A percentile compares a stretch with the other conserved stretches of the same genome.
Evolutionary conservation across 352 stramenopile species (phyloP).

Genomic region (Pythium biforme): DNA sequence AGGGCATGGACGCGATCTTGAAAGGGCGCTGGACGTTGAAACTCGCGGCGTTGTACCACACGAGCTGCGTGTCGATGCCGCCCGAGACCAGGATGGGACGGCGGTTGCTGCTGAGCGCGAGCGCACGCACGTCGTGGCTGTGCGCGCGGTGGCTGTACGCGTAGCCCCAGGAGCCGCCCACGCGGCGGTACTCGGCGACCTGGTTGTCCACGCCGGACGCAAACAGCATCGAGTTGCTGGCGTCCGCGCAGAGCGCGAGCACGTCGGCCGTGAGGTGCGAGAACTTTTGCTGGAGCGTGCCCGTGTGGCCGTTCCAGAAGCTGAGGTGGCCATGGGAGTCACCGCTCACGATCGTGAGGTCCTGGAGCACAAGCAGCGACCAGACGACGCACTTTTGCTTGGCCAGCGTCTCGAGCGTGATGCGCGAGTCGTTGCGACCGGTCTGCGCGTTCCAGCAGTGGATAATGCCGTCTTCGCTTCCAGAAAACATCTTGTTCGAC

Average conservation of each 20-base stretch:
- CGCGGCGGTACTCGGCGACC: conserved; percentile 82
- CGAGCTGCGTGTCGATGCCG: conserved; percentile 93
- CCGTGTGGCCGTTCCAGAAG: conserved; percentile 91
- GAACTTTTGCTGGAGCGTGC: conserved; percentile 92
- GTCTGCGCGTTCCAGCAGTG: conserved; percentile 82
- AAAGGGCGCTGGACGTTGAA: conserved; percentile 85
- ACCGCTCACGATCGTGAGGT: conserved; percentile 91
- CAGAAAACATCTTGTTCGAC: conserved; percentile 82
- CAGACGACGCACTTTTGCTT: conserved; percentile 87
- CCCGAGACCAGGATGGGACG: conserved; percentile 85
- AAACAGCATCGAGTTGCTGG: conserved; percentile 88
- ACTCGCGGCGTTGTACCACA: conserved; percentile 83
- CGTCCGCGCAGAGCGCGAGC: conserved; percentile 80
- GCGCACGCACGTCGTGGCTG: conserved; percentile 87
- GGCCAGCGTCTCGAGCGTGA: conserved; percentile 78
- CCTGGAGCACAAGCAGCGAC: conserved; percentile 86
- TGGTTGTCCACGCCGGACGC: conserved; percentile 93
- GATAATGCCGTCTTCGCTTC: conserved; percentile 83
- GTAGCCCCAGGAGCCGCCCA: conserved; percentile 66
- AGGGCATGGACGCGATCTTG: conserved; percentile 90
- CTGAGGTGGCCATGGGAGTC: conserved; percentile 93
- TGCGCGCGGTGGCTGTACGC: conserved; percentile 88
- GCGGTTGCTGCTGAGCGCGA: conserved; percentile 65
- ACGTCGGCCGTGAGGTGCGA: conserved; percentile 92
- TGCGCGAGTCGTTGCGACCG: conserved; percentile 78